Evolutionary conservation across 768 basidiomycete species (phyloP), one percentile per base, ranked within the genome.

Genomic region (Tricholoma sp.): DNA sequence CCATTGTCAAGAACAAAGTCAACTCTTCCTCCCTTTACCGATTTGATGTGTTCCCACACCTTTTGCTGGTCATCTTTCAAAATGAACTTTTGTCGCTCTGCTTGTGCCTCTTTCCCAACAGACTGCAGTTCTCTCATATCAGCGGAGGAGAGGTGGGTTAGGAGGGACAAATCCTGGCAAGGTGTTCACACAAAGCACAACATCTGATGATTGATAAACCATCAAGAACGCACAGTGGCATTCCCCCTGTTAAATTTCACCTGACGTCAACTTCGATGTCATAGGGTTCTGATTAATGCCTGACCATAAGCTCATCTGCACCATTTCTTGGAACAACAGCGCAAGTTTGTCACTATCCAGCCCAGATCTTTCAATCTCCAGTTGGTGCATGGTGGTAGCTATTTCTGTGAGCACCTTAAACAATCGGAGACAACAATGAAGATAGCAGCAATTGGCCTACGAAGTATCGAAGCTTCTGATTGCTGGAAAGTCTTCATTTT

Each of bases 1-100:
- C 92, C 84, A 64, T 99, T 98, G 65, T 99, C 96, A 15, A 99
- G 73, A 3, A 98, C 82, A 53, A 98, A 86, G 68, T 98, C 96
- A 6, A 95, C 76, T 8, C 85, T 74, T 0, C 74, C 81, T 56
- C 68, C 73, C 54, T 76, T 74, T 33, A 91, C 61, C 6, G 71
- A 74, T 61, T 80, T 81, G 29, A 96, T 62, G 65, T 91, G 78
- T 6, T 80, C 66, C 94, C 94, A 98, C 1, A 83, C 85, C 6
- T 70, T 70, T 17, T 80, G 76, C 65, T 93, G 84, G 63, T 99
- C 92, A 61, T 98, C 89, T 56, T 80, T 83, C 17, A 99, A 76
- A 50, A 98, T 95, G 63, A 83, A 92, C 45, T 86, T 77, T 37
- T 82, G 76, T n/a, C 91, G 80, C 5, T 84, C 87, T 12, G 79